phyloP scores from a whole-genome alignment of 495 filamentous ascomycete genomes.

The Xylaria flabelliformis region DNA sequence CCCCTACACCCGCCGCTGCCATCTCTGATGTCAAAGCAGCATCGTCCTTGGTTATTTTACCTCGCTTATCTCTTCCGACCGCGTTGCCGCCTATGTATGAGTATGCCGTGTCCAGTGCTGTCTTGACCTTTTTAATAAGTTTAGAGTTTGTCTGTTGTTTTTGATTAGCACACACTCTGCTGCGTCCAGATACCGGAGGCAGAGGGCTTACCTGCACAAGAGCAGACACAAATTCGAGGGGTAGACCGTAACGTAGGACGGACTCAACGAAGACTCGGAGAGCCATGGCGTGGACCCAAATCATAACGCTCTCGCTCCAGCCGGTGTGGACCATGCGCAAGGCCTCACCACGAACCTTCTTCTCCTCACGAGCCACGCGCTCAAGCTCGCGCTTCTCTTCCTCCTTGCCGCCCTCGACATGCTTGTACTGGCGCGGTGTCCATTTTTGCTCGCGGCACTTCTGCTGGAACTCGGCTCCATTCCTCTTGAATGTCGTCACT shows the following conservation, averaged over 20 bases:
- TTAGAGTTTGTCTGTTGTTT: slow-evolving; percentile 75
- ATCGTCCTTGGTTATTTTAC: slow-evolving; percentile 87
- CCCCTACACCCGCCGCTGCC: slow-evolving; percentile 66
- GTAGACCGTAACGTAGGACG: slow-evolving; percentile 90
- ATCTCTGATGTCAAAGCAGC: slow-evolving; percentile 75
- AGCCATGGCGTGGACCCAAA: slow-evolving; percentile 89
- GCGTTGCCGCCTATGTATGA: slow-evolving; percentile 95
- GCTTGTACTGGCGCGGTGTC: slow-evolving; percentile 93
- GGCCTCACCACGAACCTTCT: slow-evolving; percentile 90
- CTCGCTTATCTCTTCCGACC: slow-evolving; percentile 92
- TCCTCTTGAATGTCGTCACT: slow-evolving; percentile 92
- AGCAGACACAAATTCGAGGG: slow-evolving; percentile 83
- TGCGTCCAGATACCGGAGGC: background rate
- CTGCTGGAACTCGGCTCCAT: slow-evolving; percentile 81
- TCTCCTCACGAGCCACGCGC: slow-evolving; percentile 76
- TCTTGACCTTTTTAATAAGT: slow-evolving; percentile 78
- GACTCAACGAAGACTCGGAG: slow-evolving; percentile 97
- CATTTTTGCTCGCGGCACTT: slow-evolving; percentile 90
- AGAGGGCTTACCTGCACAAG: slow-evolving; percentile 74
- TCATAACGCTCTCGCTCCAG: slow-evolving; percentile 94
- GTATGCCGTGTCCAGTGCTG: slow-evolving; percentile 81
- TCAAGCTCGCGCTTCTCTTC: slow-evolving; percentile 86
- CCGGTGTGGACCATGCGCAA: slow-evolving; percentile 81
- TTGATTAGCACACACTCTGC: slow-evolving; percentile 10
- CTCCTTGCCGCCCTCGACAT: slow-evolving; percentile 85